Base-by-base conservation (phyloP, 129 eudicot genomes). In the Chrysanthemum lavandulifolium region DNA sequence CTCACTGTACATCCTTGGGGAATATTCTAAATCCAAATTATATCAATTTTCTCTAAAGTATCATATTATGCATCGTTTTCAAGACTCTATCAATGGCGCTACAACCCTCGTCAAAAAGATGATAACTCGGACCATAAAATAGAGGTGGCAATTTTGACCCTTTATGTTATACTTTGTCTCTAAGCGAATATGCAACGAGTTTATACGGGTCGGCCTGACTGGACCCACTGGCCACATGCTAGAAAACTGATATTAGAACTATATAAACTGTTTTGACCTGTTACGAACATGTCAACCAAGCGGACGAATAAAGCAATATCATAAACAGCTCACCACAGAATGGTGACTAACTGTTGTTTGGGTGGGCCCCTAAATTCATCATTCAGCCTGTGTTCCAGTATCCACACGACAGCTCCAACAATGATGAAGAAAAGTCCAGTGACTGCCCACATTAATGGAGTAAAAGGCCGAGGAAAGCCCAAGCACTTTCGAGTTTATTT, bases 281-380 rank as follows among this genome's bases (percentile, higher is more conserved):
- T 62, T 31, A 70, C n/a, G 6, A 16, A 71, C 54, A 40, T 7
- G 47, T 40, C 47, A 10, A 40, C 65, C 54, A 16, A 45, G 6
- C 7, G 5, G 48, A 61, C 56, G 19, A 50, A 67, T 55, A 11
- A 33, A 74, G 25, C 55, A 21, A 53, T 10, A 21, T 45, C 16
- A 13, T 45, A 49, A 61, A 25, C 12, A 43, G 75, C 86, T 83
- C 72, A 94, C 99, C 99, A 94, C 23, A 90, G 49, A 65, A 88
- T 76, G 48, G 99, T 94, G 43, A 78, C 78, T 5, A 94, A 12
- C 63, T 94, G 99, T 74, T 91, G 81, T 65, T 74, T 88, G 15
- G 97, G 94, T 0, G 99, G 89, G 19, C 99, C 99, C 23, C 97
- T 85, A 65, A 90, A 94, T 19, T 94, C 97, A 51, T 90, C 97